phyloP scores from a whole-genome alignment of 352 stramenopile species.

The Aphanomyces astaci region DNA sequence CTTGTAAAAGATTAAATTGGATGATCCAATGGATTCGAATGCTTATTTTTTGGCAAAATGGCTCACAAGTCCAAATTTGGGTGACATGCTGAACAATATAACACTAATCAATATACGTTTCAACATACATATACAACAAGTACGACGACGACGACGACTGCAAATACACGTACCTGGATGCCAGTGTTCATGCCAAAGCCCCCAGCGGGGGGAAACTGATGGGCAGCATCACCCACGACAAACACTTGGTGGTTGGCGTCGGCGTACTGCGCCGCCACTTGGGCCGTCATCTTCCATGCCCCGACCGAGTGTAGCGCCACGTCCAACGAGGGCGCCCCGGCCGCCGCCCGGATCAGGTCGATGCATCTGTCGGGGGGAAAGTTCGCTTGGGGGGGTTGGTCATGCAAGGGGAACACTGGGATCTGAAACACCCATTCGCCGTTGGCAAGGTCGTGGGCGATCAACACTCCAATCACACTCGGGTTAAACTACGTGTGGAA shows the following conservation, averaged over 20 bases:
- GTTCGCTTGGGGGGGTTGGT: not conserved
- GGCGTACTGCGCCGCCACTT: slow-evolving; percentile 85
- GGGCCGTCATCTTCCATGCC: slow-evolving; percentile 90
- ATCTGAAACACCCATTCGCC: slow-evolving; percentile 91
- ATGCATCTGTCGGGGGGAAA: not conserved
- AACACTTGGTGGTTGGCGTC: slow-evolving; percentile 53
- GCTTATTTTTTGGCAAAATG: too few species aligned
- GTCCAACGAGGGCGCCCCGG: slow-evolving; percentile 26
- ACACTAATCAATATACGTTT: too few species aligned
- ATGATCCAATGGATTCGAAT: too few species aligned
- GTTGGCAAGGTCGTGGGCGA: slow-evolving; percentile 84
- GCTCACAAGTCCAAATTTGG: too few species aligned
- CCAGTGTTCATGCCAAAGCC: slow-evolving; percentile 92
- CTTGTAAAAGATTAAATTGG: too few species aligned
- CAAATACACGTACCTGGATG: slow-evolving; percentile 62
- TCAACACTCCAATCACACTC: slow-evolving; percentile 84
- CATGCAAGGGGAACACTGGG: slow-evolving; percentile 86
- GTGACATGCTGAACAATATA: too few species aligned
- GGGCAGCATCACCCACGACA: slow-evolving; percentile 86
- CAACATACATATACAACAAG: too few species aligned
- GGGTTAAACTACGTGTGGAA: slow-evolving; percentile 63
- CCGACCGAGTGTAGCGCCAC: slow-evolving; percentile 76
- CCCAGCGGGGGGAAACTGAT: slow-evolving; percentile 88
- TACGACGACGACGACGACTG: too few species aligned
- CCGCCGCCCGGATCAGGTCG: slow-evolving; percentile 9